Percentiles rank a stretch among this genome's conserved stretches.
These are phyloP conservation scores for Suillus decipiens DNA, from an alignment of 768 basidiomycete species.

Conservation along the genomic window DNA sequence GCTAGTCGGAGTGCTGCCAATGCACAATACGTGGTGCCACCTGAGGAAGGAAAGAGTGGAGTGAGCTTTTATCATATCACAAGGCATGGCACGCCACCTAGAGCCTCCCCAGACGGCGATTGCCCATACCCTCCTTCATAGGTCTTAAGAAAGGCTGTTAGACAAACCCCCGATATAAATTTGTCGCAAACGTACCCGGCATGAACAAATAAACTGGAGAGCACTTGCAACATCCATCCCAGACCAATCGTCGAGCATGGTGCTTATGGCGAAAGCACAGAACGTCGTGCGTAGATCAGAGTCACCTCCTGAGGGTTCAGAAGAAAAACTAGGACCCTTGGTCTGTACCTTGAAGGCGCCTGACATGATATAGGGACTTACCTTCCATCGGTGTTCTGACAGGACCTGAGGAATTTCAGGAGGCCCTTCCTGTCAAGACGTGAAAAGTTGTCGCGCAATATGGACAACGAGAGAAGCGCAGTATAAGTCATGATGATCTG, in stretches of 20 bases:
- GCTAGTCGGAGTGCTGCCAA: constrained; percentile 71
- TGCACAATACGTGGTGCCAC: constrained; percentile 93
- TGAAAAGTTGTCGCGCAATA: constrained; percentile 84
- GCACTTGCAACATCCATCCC: constrained; percentile 65
- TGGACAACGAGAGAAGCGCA: constrained; percentile 77
- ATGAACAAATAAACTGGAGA: constrained; percentile 62
- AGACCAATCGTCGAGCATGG: constrained; percentile 80
- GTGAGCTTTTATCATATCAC: not conserved
- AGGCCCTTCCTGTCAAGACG: constrained; percentile 70
- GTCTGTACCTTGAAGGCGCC: constrained; percentile 9
- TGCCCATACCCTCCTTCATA: constrained; percentile 95
- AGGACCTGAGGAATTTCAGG: constrained; percentile 62
- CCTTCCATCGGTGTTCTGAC: constrained; percentile 87
- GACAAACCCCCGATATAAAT: not conserved
- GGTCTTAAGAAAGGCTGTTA: constrained; percentile 40
- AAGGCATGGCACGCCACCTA: constrained; percentile 46
- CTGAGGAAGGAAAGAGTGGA: constrained; percentile 37
- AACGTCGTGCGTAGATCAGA: constrained; percentile 83
- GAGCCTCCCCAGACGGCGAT: constrained; percentile 77
- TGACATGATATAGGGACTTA: constrained; percentile 31
- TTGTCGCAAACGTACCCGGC: constrained; percentile 56
- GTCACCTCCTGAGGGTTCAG: constrained; percentile 67
- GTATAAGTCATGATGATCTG: constrained; percentile 96
- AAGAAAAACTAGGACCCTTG: constrained; percentile 56
- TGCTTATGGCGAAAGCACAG: constrained; percentile 83